Base-by-base conservation (phyloP, 225 moss, liverwort and hornwort species). In the Climacium dendroides region DNA sequence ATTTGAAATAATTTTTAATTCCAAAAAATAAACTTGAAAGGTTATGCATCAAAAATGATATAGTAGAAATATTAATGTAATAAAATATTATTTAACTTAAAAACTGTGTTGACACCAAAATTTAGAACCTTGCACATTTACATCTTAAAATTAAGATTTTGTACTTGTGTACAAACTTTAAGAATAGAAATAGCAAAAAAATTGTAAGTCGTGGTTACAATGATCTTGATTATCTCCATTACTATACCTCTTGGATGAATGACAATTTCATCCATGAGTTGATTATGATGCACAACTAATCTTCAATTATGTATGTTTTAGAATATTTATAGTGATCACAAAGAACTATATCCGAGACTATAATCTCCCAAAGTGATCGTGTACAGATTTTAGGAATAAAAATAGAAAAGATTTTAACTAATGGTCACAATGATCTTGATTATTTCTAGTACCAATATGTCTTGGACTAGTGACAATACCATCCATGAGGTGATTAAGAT, bases 261-360 rank as follows among this genome's bases (percentile, higher is more conserved):
- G 32, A 24, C 4, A 25, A 70, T 41, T 3, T 25, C 13, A 53
- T 25, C 15, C 4, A 3, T 23, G 14, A 34, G 4, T 3, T 76
- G 3, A 35, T 34, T 76, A 13, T 5, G 5, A 52, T 35, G 9
- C 35, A 6, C 5, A 35, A 8, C 5, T 3, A 35, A 53, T 76
- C 8, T 75, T 43, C 13, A 76, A 52, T 1, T 53, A 9, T 15
- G 8, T 2, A 3, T 75, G 14, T 22, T 48, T 48, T 47, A 32
- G 19, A 74, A 48, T 16, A 48, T 29, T 45, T 0, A 5, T 11
- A 30, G 4, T 20, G 1, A 35, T 34, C 5, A 9, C 9, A 48
- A 29, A 11, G 0, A 30, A 52, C 0, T 10, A 2, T 26, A 37
- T 16, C 3, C 37, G n/a, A n/a, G n/a, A n/a, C n/a, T n/a, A n/a